Percentiles rank a stretch among this genome's conserved stretches.
Conservation (phyloP, 23 red algal species). For the Gracilaria vermiculophylla region DNA sequence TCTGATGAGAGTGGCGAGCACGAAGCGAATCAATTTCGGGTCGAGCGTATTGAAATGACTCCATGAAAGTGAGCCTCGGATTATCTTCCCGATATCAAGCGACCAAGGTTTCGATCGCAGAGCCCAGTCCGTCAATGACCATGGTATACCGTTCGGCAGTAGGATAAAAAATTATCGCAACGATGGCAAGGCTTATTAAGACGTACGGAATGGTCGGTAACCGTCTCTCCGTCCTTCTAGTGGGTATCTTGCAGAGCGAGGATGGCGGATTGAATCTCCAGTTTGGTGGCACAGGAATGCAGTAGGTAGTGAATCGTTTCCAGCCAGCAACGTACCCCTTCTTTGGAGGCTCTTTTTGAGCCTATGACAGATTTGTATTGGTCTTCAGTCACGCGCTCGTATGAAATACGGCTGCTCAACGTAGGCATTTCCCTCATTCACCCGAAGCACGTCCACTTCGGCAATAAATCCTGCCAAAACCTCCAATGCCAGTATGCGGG, state of each 20-base stretch:
- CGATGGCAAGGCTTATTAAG: constrained; percentile 15
- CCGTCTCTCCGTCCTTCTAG: constrained; percentile 10
- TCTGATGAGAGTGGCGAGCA: too few species aligned
- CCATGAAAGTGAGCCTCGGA: not conserved
- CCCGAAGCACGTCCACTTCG: not conserved
- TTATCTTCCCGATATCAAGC: constrained; percentile 8
- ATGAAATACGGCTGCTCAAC: not conserved
- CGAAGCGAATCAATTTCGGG: not conserved
- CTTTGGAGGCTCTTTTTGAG: not conserved
- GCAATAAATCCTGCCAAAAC: not conserved
- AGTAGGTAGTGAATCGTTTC: constrained; percentile 46
- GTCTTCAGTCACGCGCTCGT: not conserved
- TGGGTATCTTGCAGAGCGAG: not conserved
- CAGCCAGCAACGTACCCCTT: constrained; percentile 31
- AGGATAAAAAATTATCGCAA: constrained; percentile 24
- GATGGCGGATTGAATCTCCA: not conserved
- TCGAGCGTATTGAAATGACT: constrained; percentile 14
- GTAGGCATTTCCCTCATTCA: constrained; percentile 2
- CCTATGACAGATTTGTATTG: constrained; percentile 1
- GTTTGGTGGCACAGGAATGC: not conserved
- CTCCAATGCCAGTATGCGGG: not conserved
- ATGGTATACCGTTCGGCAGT: not conserved
- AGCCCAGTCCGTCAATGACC: constrained; percentile 27
- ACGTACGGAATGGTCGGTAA: constrained; percentile 10
- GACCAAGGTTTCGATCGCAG: not conserved